Base-by-base conservation (phyloP, 306 rosid genomes). In the Malus orientalis region DNA sequence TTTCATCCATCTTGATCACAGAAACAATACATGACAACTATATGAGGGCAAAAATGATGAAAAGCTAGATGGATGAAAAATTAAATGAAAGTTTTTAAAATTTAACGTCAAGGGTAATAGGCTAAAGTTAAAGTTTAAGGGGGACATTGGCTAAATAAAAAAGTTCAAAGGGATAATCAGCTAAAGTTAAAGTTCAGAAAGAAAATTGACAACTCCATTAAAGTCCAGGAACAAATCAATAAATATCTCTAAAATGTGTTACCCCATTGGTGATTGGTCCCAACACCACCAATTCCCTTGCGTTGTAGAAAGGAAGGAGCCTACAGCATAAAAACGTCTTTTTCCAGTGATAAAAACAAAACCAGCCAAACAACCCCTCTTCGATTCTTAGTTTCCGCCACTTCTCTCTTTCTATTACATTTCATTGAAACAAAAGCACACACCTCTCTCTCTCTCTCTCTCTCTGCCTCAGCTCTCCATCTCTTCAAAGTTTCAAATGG, bases 111-210 rank as follows among this genome's bases (percentile, higher is more conserved):
- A 0, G 2, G 10, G 0, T 7, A 38, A 38, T 38, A 0, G 10
- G 1, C 9, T 38, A 38, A 38, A 38, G 7, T 7, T 38, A 38
- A 38, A 38, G 0, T 7, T 6, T 7, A 38, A 38, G 9, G 1
- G 0, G 10, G 42, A 38, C 42, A 38, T 38, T 38, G 10, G 9
- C 9, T 38, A 38, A 38, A 7, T 38, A 6, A 38, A 38, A 38
- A 38, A 1, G 2, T 38, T 38, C 0, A 38, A 38, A 7, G 0
- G 0, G 2, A 9, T 38, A 38, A 38, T 7, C 2, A 1, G 10
- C 4, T 38, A 38, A 38, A 38, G 0, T 38, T 12, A 51, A 15
- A 14, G 0, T 51, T 51, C 0, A 51, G 0, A 51, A 0, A 15
- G 1, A 51, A 14, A 51, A 4, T 51, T 51, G 2, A 5, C 55